These are phyloP conservation scores for Pelagophyceae sp. DNA, from an alignment of 352 stramenopile species.

Conservation along the genomic window DNA sequence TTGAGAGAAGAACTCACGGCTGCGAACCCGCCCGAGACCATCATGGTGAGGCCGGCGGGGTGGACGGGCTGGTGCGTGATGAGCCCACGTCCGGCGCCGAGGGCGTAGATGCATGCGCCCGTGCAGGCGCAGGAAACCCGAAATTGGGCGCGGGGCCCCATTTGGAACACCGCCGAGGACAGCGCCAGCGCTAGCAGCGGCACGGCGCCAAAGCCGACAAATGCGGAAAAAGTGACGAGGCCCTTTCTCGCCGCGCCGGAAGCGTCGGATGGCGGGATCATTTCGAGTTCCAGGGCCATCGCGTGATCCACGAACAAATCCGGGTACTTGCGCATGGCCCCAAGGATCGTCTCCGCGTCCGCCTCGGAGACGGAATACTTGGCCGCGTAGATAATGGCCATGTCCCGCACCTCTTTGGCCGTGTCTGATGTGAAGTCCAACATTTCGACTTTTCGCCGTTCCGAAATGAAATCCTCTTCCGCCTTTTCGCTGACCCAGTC, in stretches of 20 bases:
- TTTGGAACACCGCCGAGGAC: background rate
- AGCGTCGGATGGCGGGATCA: slow-evolving; percentile 70
- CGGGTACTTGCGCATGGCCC: slow-evolving; percentile 52
- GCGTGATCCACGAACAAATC: slow-evolving; percentile 79
- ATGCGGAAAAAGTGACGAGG: slow-evolving; percentile 73
- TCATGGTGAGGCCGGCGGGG: background rate
- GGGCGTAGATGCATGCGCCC: background rate
- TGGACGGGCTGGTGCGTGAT: background rate
- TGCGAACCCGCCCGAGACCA: background rate
- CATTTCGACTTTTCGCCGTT: slow-evolving; percentile 60
- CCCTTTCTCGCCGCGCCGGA: slow-evolving; percentile 57
- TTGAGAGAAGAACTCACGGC: too few relatives aligned
- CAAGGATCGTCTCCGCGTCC: slow-evolving; percentile 63
- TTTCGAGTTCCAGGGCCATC: slow-evolving; percentile 75
- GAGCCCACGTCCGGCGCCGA: background rate
- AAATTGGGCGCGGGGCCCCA: background rate
- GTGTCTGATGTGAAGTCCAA: slow-evolving; percentile 46
- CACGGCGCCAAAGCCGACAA: slow-evolving; percentile 58
- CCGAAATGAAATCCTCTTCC: slow-evolving; percentile 62
- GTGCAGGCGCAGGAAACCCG: background rate
- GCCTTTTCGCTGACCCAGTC: slow-evolving; percentile 75
- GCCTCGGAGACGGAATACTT: slow-evolving; percentile 64
- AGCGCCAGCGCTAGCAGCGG: background rate
- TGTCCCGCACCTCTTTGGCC: slow-evolving; percentile 67
- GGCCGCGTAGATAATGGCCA: slow-evolving; percentile 70